Base-by-base conservation (phyloP, 2,329 filamentous ascomycete species). In the Ceratocystis variospora region DNA sequence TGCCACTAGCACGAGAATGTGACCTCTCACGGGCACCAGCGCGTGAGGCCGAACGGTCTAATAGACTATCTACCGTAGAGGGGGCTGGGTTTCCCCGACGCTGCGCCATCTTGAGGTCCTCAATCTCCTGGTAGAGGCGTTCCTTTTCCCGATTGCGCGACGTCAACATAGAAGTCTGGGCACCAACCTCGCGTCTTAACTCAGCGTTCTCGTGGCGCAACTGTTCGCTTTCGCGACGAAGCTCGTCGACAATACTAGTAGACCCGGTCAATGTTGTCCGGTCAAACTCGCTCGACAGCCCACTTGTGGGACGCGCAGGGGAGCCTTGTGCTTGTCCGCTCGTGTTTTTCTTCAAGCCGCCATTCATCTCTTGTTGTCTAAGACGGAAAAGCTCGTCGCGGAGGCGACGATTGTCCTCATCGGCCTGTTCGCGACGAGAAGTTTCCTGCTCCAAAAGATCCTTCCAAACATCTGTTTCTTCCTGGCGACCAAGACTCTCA, bases 121-220 rank as follows among this genome's bases (percentile, higher is more conserved):
- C 94, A 69, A 97, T 97, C 74, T 99, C 93, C 73, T 96, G 90
- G 74, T 97, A 96, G 7, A 99, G 80, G 4, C 91, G 85, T 73
- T 97, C 92, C 73, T 96, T 95, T 73, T 99, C 94, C 31, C 91
- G 88, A 72, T 96, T 96, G 28, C 94, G 84, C 45, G 94, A 97
- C 0, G 93, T 96, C 44, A 99, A 82, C 90, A 99, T 97, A 0
- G 92, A 96, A 0, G 92, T 96, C 74, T 99, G 94, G 2, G 94
- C 94, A 68, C 92, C 90, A 37, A 97, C 89, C 75, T 97, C 92
- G 65, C 92, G 88, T 64, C 93, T 85, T 41, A 99, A 77, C 74
- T 96, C 93, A 2, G 90, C 90, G 72, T 96, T 97, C 72, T 97
- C 93, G 73, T 93, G 90, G 63, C 89, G 87, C 33, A 97, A 78